These are phyloP conservation scores for Saccharomycopsis schoenii DNA, from an alignment of 805 yeast species.

Conservation along the genomic window DNA sequence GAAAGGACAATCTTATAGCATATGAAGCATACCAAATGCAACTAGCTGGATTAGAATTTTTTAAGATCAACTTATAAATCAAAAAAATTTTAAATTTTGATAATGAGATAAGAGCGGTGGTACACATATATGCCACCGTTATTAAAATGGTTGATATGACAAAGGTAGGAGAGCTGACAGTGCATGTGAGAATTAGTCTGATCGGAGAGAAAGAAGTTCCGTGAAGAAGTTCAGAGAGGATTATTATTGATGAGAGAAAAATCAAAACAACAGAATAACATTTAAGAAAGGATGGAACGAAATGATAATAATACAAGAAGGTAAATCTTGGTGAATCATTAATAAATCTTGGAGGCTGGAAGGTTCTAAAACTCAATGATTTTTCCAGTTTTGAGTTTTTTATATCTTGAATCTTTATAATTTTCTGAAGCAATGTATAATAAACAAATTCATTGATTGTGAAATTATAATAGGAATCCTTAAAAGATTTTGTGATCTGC, in stretches of 20 bases:
- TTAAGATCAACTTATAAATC: constrained; percentile 64
- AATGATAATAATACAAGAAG: constrained; percentile 31
- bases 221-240: constrained; percentile 70
- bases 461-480: constrained; percentile 40
- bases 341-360: constrained; percentile 21
- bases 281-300: constrained; percentile 39
- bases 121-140: constrained; percentile 55
- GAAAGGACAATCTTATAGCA: constrained; percentile 73
- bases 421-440: constrained; percentile 37
- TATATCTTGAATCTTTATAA: constrained; percentile 48
- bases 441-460: constrained; percentile 51
- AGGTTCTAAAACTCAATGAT: constrained; percentile 25
- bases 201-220: constrained; percentile 57
- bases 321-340: constrained; percentile 32
- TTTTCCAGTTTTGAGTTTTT: constrained; percentile 31
- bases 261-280: constrained; percentile 34
- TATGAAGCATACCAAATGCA: constrained; percentile 72
- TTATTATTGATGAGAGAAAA: constrained; percentile 39
- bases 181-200: constrained; percentile 33
- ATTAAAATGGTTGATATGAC: constrained; percentile 30
- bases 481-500: constrained; percentile 41
- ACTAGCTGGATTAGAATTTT: constrained; percentile 64
- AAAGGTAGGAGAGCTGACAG: constrained; percentile 29
- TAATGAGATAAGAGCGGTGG: constrained; percentile 55
- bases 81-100: constrained; percentile 63